A percentile compares a stretch with the other conserved stretches of the same genome.
These are phyloP conservation scores for Pleurotus cornucopiae DNA, from an alignment of 768 basidiomycete species.

Conservation along the genomic window DNA sequence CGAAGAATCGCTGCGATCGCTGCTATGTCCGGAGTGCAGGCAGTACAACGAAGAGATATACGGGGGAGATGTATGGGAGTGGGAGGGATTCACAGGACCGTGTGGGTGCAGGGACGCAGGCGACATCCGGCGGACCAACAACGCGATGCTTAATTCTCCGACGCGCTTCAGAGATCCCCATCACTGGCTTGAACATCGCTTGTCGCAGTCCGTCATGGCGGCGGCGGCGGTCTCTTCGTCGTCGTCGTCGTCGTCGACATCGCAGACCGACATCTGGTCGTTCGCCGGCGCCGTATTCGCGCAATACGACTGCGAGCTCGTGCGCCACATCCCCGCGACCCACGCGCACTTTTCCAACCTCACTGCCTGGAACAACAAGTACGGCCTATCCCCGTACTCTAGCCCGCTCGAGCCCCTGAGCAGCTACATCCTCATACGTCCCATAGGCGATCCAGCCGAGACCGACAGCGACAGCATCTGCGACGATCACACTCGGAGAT, in stretches of 20 bases:
- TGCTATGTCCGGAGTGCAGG: slow-evolving; percentile 47
- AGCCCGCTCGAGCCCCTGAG: slow-evolving; percentile 4
- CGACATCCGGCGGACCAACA: neutral
- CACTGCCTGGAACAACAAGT: slow-evolving; percentile 12
- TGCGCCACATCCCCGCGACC: slow-evolving; percentile 11
- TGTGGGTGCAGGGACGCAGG: slow-evolving; percentile 37
- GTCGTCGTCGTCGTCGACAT: slow-evolving; percentile 10
- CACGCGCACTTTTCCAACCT: slow-evolving; percentile 7
- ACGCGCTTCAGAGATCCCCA: slow-evolving; percentile 34
- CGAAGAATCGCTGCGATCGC: slow-evolving; percentile 31
- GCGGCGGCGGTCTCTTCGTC: slow-evolving; percentile 9
- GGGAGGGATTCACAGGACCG: slow-evolving; percentile 47
- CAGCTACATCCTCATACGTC: slow-evolving; percentile 16
- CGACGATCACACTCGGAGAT: slow-evolving; percentile 8
- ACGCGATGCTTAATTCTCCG: slow-evolving; percentile 12
- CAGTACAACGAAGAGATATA: slow-evolving; percentile 51
- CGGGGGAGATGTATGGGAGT: slow-evolving; percentile 47
- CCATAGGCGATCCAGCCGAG: slow-evolving; percentile 9
- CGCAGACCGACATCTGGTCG: slow-evolving; percentile 35
- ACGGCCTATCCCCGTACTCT: neutral
- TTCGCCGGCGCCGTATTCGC: slow-evolving; percentile 35
- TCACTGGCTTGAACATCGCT: slow-evolving; percentile 43
- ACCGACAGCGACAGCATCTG: neutral
- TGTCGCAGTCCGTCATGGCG: slow-evolving; percentile 28
- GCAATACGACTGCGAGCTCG: slow-evolving; percentile 37